Evolutionary conservation across 2,329 filamentous ascomycete species (phyloP), one percentile per base, ranked within the genome.

Genomic region (Lojkania enalia): DNA sequence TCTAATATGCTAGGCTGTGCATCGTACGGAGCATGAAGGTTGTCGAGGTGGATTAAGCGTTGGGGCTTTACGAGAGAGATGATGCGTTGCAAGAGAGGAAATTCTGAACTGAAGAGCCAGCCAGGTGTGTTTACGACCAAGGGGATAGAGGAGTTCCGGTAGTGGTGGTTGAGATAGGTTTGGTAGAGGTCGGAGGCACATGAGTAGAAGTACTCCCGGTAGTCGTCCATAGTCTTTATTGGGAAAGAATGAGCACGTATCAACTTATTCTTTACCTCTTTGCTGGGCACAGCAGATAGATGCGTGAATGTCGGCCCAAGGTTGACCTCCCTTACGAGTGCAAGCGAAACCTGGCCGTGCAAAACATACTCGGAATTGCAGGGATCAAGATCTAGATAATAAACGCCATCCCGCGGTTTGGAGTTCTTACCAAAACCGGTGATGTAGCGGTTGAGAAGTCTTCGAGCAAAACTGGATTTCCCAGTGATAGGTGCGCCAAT

Each of bases 281-380:
- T 67, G 21, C 39, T 44, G 3, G 52, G 51, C 21, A 54, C 35
- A 2, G 57, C 45, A 4, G 45, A 23, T 2, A 76, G 78, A 52
- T 88, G 85, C 5, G 82, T 82, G 58, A 88, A 91, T 0, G 86
- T 76, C 1, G 86, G 80, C 0, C 82, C 79, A 4, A 91, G 71
- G 39, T 88, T 83, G 0, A 84, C 81, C 20, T 76, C 68, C 1
- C 72, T 74, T 9, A 90, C 69, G 20, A 80, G 75, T 12, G 85
- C 72, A 3, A 92, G 78, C 1, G 87, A 87, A 15, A 92, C 61
- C 12, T 86, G 83, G 0, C 88, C 87, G 0, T 84, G 80, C 1
- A 84, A 77, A 0, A 80, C 81, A 62, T 86, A 90, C 60, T 91
- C 88, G 2, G 88, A 86, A 58, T 90, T 87, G 0, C 84, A 85